phyloP scores from a whole-genome alignment of 1,284 basidiomycete genomes.

The Apiotrichum brassicae region DNA sequence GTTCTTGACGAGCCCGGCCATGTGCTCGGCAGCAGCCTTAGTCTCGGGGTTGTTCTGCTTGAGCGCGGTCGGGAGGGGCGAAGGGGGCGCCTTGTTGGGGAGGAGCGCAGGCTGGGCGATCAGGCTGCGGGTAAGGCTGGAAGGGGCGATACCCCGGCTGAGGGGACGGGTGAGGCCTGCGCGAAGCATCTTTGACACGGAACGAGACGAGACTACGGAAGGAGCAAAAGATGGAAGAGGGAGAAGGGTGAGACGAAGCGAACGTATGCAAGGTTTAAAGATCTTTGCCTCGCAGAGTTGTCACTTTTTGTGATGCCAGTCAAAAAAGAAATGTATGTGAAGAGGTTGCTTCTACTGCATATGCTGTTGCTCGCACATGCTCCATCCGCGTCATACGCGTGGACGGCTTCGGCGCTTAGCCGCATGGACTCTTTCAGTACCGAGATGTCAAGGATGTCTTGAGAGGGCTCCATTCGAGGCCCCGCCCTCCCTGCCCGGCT shows the following conservation, averaged over 20 bases:
- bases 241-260: background rate
- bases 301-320: too few species aligned
- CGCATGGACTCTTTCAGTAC: too few species aligned
- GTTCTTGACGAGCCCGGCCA: slow-evolving; percentile 22
- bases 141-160: background rate
- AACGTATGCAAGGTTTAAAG: background rate
- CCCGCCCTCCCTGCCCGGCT: too few species aligned
- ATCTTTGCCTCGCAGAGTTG: too few species aligned
- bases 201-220: background rate
- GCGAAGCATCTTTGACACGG: slow-evolving; percentile 1
- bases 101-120: slow-evolving; percentile 33
- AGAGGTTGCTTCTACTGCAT: too few species aligned
- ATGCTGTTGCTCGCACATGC: too few species aligned
- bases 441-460: too few species aligned
- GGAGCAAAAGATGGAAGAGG: background rate
- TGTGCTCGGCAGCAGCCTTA: slow-evolving; percentile 22
- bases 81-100: slow-evolving; percentile 24
- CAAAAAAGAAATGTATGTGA: too few species aligned
- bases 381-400: too few species aligned
- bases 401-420: too few species aligned
- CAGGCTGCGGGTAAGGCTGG: slow-evolving; percentile 23
- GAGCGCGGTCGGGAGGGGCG: slow-evolving; percentile 31
- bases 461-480: too few species aligned
- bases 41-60: slow-evolving; percentile 23
- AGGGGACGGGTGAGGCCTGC: background rate